phyloP scores from a whole-genome alignment of 2,329 filamentous ascomycete species.

The Claviceps digitariae region DNA sequence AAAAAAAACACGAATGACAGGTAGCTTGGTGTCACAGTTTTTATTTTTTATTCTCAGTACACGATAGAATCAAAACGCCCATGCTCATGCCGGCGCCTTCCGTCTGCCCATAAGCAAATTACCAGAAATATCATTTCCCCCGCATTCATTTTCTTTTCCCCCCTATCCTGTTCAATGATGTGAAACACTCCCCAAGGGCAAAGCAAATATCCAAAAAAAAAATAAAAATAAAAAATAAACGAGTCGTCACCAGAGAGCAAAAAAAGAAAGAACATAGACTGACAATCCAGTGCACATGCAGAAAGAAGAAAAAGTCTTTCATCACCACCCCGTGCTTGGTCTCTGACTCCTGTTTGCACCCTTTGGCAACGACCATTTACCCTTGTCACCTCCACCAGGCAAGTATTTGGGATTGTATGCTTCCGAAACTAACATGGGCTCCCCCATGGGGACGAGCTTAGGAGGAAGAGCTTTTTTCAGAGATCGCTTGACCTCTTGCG shows the following conservation, averaged over 20 bases:
- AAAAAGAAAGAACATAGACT: neutral
- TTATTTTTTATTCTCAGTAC: no score
- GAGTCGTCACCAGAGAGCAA: neutral
- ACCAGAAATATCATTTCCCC: neutral
- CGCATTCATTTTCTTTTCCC: neutral
- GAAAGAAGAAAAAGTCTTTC: neutral
- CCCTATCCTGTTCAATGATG: neutral
- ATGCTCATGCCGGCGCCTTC: neutral
- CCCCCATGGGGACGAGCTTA: conserved; percentile 20
- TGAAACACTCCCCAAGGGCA: no score
- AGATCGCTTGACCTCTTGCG: conserved; percentile 12
- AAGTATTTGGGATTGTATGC: conserved; percentile 14
- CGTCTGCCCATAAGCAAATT: neutral
- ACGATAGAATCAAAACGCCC: neutral
- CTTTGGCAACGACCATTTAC: conserved; percentile 14
- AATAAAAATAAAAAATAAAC: neutral
- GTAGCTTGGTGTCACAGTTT: no score
- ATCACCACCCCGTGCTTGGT: conserved; percentile 14
- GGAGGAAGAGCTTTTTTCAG: conserved; percentile 22
- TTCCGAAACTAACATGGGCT: conserved; percentile 23
- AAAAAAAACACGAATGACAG: no score
- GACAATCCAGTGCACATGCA: no score
- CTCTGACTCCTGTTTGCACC: conserved; percentile 12
- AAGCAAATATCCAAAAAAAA: no score
- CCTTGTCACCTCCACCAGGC: conserved; percentile 11